Evolutionary conservation across 164 flowering plant species (phyloP).

Genomic region (Berberis thunbergii): DNA sequence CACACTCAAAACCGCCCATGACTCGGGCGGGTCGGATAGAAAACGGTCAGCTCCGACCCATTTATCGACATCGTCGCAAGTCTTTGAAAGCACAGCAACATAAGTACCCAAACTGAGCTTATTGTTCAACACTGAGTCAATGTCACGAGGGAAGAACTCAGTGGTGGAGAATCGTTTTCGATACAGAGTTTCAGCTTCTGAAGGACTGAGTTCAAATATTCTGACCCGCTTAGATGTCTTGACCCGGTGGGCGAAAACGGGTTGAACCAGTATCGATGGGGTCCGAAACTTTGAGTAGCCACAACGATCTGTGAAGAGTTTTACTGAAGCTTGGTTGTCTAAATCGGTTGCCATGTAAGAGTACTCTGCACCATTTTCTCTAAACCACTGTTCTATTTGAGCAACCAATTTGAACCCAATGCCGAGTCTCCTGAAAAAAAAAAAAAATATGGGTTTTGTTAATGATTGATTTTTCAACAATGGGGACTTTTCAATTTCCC

Average conservation of each 20-base stretch:
- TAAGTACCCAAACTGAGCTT: conserved; percentile 77
- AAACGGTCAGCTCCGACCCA: conserved; percentile 49
- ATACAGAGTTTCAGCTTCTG: conserved; percentile 72
- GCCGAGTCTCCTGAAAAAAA: conserved; percentile 72
- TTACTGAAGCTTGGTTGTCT: conserved; percentile 73
- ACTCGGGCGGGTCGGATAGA: conserved; percentile 57
- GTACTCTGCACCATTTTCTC: conserved; percentile 77
- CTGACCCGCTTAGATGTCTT: conserved; percentile 26
- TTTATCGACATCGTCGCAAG: conserved; percentile 14
- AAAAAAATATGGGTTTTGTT: too few species aligned
- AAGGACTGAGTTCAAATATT: conserved; percentile 38
- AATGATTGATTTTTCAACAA: too few species aligned
- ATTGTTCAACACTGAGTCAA: conserved; percentile 64
- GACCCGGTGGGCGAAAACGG: conserved; percentile 78
- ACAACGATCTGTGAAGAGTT: conserved; percentile 69
- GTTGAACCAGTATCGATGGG: conserved; percentile 78
- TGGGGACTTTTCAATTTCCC: too few species aligned
- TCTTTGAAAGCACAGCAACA: conserved; percentile 39
- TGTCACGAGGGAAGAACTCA: conserved; percentile 95
- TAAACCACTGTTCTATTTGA: conserved; percentile 69
- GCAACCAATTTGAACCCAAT: conserved; percentile 62
- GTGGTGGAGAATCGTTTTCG: conserved; percentile 64
- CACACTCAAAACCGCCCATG: conserved; percentile 82
- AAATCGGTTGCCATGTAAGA: conserved; percentile 88
- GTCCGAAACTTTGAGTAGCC: conserved; percentile 85